Evolutionary conservation across 2,329 filamentous ascomycete genomes (phyloP).

Genomic region (Lecanosticta acicola): DNA sequence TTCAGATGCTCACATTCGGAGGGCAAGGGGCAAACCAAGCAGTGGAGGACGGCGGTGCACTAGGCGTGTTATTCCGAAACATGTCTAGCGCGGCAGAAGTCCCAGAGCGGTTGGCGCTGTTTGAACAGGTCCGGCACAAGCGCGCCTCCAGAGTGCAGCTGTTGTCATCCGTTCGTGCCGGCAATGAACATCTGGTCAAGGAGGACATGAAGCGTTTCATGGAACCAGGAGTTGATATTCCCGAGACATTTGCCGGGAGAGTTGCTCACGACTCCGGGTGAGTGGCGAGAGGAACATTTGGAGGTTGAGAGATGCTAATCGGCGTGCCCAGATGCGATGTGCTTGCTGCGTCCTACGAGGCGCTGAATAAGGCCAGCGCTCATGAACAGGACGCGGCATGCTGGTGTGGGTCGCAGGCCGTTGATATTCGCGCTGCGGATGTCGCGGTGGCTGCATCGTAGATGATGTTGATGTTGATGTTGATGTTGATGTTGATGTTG

Average conservation of each 20-base stretch:
- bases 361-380: neutral
- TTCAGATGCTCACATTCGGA: neutral
- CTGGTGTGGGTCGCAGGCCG: neutral
- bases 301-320: neutral
- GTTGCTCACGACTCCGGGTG: neutral
- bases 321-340: neutral
- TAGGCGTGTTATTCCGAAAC: neutral
- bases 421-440: neutral
- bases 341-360: neutral
- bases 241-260: neutral
- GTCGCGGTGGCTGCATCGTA: neutral
- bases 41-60: neutral
- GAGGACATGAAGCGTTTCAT: neutral
- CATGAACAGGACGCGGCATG: neutral
- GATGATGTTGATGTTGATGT: no score
- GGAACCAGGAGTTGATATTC: neutral
- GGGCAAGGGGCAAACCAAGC: neutral
- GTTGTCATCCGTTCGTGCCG: neutral
- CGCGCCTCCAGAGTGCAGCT: neutral
- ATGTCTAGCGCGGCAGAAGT: neutral
- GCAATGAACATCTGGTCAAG: neutral
- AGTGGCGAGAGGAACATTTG: neutral
- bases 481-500: no score
- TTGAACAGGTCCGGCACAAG: neutral
- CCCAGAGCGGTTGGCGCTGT: neutral